Evolutionary conservation across 2,329 filamentous ascomycete genomes (phyloP).

Genomic region (Xylariomycetidae sp.): DNA sequence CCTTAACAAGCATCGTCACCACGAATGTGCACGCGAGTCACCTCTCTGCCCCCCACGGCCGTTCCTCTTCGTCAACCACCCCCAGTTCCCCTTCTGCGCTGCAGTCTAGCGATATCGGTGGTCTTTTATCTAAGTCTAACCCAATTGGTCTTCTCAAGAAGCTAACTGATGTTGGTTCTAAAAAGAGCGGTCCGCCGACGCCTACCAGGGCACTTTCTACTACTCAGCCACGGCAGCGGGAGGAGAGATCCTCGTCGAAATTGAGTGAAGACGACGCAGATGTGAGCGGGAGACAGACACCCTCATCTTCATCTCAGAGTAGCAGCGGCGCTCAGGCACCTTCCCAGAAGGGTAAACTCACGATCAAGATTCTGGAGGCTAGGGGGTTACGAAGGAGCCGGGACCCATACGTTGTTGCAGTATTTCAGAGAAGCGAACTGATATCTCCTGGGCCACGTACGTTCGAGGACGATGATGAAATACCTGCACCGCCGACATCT

Average conservation of each 20-base stretch:
- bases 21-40: conserved; percentile 62
- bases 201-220: conserved; percentile 82
- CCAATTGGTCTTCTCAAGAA: conserved; percentile 68
- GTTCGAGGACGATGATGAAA: conserved; percentile 56
- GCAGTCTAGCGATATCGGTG: conserved; percentile 30
- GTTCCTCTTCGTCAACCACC: conserved; percentile 46
- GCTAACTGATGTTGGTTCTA: conserved; percentile 78
- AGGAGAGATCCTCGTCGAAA: conserved; percentile 25
- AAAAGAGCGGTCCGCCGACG: conserved; percentile 90
- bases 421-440: conserved; percentile 94
- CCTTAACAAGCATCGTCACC: conserved; percentile 61
- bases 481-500: conserved; percentile 41
- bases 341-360: conserved; percentile 78
- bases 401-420: conserved; percentile 92
- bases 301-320: conserved; percentile 37
- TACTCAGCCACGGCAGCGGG: conserved; percentile 47
- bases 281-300: conserved; percentile 49
- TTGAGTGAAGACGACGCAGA: conserved; percentile 35
- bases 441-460: conserved; percentile 81
- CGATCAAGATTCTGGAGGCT: conserved; percentile 83
- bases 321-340: conserved; percentile 56
- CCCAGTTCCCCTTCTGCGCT: conserved; percentile 45
- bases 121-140: conserved; percentile 49
- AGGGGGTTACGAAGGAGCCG: conserved; percentile 75
- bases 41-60: conserved; percentile 62